Percentiles rank a stretch among this genome's conserved stretches.
Conservation (phyloP, 164 flowering plant genomes). For the Tetrastigma voinierianum region DNA sequence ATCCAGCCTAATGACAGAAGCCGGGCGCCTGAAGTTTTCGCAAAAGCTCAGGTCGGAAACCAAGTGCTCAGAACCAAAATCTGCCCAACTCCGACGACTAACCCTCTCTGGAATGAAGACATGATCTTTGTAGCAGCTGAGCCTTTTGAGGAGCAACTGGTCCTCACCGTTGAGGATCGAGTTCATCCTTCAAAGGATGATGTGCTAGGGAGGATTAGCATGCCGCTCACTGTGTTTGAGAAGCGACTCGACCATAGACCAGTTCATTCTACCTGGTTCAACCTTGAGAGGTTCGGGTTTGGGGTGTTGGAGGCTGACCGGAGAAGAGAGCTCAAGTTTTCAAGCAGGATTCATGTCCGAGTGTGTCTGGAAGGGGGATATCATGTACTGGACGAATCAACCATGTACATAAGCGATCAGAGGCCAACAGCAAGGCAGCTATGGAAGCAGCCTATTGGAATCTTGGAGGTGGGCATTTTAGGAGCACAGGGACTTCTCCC, state of each 20-base stretch:
- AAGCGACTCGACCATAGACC: slow-evolving; percentile 37
- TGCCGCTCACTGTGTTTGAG: slow-evolving; percentile 31
- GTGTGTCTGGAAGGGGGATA: slow-evolving; percentile 50
- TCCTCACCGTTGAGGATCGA: slow-evolving; percentile 41
- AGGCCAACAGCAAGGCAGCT: slow-evolving; percentile 50
- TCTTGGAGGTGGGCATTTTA: slow-evolving; percentile 40
- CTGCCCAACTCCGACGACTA: slow-evolving; percentile 24
- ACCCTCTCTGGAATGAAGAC: slow-evolving; percentile 50
- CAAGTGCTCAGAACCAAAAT: slow-evolving; percentile 35
- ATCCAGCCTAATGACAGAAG: slow-evolving; percentile 34
- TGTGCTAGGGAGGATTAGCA: slow-evolving; percentile 28
- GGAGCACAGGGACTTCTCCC: slow-evolving; percentile 42
- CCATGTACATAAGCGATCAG: slow-evolving; percentile 41
- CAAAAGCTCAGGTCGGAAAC: slow-evolving; percentile 39
- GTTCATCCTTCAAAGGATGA: slow-evolving; percentile 36
- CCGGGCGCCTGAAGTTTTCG: slow-evolving; percentile 34
- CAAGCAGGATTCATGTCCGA: slow-evolving; percentile 43
- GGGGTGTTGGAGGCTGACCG: slow-evolving; percentile 33
- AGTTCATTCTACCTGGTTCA: slow-evolving; percentile 41
- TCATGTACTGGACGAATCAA: slow-evolving; percentile 49
- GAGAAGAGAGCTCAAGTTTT: slow-evolving; percentile 40
- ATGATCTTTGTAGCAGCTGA: slow-evolving; percentile 44
- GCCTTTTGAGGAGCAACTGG: slow-evolving; percentile 44
- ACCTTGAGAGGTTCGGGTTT: slow-evolving; percentile 42
- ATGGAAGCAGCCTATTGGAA: slow-evolving; percentile 42